Conservation (phyloP, 2,329 filamentous ascomycete species). For the Cucurbitaria berberidis region DNA sequence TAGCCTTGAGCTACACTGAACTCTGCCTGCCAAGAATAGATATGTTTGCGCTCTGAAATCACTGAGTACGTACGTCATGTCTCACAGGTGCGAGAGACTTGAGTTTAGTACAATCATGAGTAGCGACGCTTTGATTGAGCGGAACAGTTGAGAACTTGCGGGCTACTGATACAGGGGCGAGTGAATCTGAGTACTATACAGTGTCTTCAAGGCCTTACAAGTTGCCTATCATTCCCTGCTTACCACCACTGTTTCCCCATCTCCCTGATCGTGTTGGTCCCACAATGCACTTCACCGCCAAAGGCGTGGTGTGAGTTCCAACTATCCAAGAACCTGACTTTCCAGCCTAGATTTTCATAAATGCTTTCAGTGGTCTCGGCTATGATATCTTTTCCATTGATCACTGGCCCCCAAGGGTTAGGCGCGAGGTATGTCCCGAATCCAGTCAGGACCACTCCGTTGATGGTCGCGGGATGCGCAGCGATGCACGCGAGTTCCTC, state of each 20-base stretch:
- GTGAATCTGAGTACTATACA: background rate
- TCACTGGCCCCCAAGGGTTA: conserved; percentile 3
- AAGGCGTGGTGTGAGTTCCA: conserved; percentile 4
- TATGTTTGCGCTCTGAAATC: too few relatives aligned
- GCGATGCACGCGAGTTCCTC: background rate
- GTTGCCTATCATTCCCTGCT: background rate
- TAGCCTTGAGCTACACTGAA: background rate
- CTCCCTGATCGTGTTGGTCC: background rate
- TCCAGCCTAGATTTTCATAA: conserved; percentile 1
- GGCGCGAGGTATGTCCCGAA: conserved; percentile 1
- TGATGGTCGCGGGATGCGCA: background rate
- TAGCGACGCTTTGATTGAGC: too few relatives aligned
- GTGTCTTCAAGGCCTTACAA: background rate
- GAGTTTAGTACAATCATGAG: too few relatives aligned
- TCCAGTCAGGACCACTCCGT: background rate
- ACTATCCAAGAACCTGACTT: conserved; percentile 3
- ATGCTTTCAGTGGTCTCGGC: background rate
- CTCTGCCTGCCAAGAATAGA: too few relatives aligned
- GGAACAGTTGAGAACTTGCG: background rate
- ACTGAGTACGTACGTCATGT: too few relatives aligned
- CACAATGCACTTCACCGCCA: conserved; percentile 8
- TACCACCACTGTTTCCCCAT: conserved; percentile 7
- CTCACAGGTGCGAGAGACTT: too few relatives aligned
- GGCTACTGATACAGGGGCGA: background rate
- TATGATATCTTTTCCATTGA: conserved; percentile 6